Conservation (phyloP, 1,284 basidiomycete species). For the Apiotrichum mycotoxinovorans region DNA sequence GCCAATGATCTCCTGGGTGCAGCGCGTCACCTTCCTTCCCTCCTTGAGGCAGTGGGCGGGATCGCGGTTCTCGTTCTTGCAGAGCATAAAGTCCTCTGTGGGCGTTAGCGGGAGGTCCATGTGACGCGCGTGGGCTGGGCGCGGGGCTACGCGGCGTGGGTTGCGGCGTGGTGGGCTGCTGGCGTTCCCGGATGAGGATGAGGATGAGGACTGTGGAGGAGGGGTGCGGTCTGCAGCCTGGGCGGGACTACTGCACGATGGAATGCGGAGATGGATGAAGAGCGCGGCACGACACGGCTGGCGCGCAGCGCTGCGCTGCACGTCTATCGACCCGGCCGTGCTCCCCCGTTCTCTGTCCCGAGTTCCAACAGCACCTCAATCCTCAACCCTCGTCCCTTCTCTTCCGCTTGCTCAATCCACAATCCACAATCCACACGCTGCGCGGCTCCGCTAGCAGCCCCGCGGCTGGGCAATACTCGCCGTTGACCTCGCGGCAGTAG, state of each 20-base stretch:
- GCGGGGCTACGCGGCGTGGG: neutral
- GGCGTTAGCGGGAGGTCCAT: neutral
- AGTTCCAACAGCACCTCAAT: too few species aligned
- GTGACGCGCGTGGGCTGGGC: neutral
- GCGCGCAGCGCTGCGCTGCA: too few species aligned
- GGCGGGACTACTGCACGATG: too few species aligned
- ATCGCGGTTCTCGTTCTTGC: constrained; percentile 86
- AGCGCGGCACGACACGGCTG: too few species aligned
- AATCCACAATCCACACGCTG: too few species aligned
- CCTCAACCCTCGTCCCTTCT: neutral
- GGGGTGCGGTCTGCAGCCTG: too few species aligned
- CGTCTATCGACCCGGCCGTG: too few species aligned
- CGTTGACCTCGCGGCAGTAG: constrained; percentile 94
- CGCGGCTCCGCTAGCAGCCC: neutral
- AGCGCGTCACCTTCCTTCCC: constrained; percentile 91
- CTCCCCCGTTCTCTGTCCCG: too few species aligned
- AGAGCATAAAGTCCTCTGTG: constrained; percentile 99
- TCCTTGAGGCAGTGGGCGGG: constrained; percentile 94
- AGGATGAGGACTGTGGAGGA: too few species aligned
- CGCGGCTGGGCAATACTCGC: constrained; percentile 58
- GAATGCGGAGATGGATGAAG: too few species aligned
- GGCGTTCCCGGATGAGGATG: too few species aligned
- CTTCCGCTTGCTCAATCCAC: neutral
- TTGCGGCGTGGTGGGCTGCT: too few species aligned
- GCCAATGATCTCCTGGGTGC: constrained; percentile 83